Percentiles rank a stretch among this genome's conserved stretches.
These are phyloP conservation scores for Saccharomyces hybrid DNA, from an alignment of 1,139 yeast genomes.

Conservation along the genomic window DNA sequence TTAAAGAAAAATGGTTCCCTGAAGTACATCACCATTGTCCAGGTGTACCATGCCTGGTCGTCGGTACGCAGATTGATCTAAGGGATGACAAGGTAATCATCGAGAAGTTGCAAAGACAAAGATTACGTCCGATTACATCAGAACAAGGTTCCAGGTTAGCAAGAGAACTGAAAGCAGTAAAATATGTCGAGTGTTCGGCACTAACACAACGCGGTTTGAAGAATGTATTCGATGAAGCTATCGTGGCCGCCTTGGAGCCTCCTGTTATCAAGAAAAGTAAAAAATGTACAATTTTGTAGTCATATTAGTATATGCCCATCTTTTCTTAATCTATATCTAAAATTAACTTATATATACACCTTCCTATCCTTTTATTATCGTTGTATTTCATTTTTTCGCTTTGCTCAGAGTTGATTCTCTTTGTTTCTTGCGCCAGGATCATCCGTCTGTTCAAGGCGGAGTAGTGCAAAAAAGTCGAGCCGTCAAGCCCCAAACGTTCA, in stretches of 20 bases:
- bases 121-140: conserved; percentile 71
- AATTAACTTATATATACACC: not conserved
- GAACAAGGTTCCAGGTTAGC: conserved; percentile 89
- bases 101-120: conserved; percentile 81
- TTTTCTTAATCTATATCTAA: not conserved
- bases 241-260: conserved; percentile 87
- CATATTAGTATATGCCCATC: not conserved
- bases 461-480: not conserved
- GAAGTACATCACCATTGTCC: conserved; percentile 97
- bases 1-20: conserved; percentile 94
- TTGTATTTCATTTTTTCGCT: not conserved
- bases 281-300: conserved; percentile 69
- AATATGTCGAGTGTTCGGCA: conserved; percentile 96
- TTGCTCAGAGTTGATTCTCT: not conserved
- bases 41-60: conserved; percentile 89
- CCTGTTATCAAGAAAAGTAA: conserved; percentile 66
- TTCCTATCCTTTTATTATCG: not conserved
- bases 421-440: not conserved
- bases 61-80: conserved; percentile 89
- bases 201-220: conserved; percentile 90
- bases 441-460: not conserved
- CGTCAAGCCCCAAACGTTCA: not conserved
- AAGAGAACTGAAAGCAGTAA: conserved; percentile 87
- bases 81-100: conserved; percentile 85
- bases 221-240: conserved; percentile 92